These are phyloP conservation scores for Oryza meridionalis DNA, from an alignment of 176 grass and related monocot genomes.

Conservation along the genomic window DNA sequence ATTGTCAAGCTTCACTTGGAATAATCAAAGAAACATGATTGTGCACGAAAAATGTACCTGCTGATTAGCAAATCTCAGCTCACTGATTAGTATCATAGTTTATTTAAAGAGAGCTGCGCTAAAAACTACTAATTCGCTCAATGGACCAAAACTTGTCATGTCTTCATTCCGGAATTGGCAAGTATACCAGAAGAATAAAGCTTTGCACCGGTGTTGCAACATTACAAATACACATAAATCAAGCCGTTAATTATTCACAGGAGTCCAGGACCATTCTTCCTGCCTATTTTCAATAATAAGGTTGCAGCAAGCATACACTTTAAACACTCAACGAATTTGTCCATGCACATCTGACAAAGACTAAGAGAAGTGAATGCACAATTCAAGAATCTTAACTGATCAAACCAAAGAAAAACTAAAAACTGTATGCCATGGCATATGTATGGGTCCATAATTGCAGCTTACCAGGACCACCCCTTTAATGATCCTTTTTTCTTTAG, in stretches of 20 bases:
- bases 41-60: neutral
- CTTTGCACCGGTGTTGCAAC: constrained; percentile 9
- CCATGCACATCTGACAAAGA: neutral
- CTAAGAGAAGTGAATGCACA: neutral
- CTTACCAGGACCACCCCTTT: constrained; percentile 58
- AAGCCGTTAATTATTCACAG: constrained; percentile 12
- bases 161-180: constrained; percentile 15
- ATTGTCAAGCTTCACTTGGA: neutral
- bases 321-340: neutral
- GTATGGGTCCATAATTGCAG: constrained; percentile 10
- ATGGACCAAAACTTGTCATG: constrained; percentile 23
- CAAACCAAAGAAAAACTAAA: constrained; percentile 24
- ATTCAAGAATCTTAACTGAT: constrained; percentile 8
- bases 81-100: neutral
- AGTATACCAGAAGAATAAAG: constrained; percentile 53
- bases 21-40: constrained; percentile 12
- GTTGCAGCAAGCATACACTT: constrained; percentile 20
- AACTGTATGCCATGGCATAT: neutral
- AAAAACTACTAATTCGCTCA: neutral
- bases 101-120: neutral
- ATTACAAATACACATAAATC: neutral
- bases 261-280: constrained; percentile 18
- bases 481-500: constrained; percentile 33
- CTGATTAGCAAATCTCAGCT: neutral
- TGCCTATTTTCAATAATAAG: constrained; percentile 28